Evolutionary conservation across 306 rosid species (phyloP), one percentile per base, ranked within the genome.

Genomic region (Gleditsia sinensis): DNA sequence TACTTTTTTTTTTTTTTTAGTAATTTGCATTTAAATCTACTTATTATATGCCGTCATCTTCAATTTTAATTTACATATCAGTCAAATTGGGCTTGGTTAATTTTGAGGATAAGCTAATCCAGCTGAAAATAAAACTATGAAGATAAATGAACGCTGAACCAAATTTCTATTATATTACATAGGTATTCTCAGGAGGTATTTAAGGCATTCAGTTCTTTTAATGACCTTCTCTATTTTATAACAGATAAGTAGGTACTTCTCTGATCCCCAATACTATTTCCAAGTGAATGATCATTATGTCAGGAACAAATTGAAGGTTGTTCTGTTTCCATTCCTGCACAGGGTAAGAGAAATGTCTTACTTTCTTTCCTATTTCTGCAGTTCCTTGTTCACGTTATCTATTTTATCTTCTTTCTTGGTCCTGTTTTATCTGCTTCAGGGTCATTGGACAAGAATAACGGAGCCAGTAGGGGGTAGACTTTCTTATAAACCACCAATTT

Each of bases 381-480:
- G 58, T 32, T 30, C 16, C 46, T 27, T 34, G 28, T 56, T 56
- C 59, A n/a, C 17, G 66, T 70, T 67, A 42, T 36, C 39, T 42
- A 43, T 33, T 42, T 39, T 64, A n/a, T 36, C 60, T 69, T 67
- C 1, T 62, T 6, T 28, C 16, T 34, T 61, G 42, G 28, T 11
- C 21, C 30, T 49, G 59, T 79, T 27, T 75, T 55, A 72, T 50
- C 43, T 60, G 23, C 10, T 76, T 80, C 84, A 93, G 97, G 98
- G 98, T 48, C 97, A 93, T 65, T 93, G 98, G 98, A 93, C 98
- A 33, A 76, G 98, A 70, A 89, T 93, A 54, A 90, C 97, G 13
- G 97, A 93, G 77, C 98, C 98, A 56, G 94, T 90, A 2, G n/a
- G 98, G 97, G 98, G 98, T 67, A 84, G 98, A 75, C 91, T 93